Base-by-base conservation (phyloP, 2,329 filamentous ascomycete genomes). In the Kalmusia sp. region DNA sequence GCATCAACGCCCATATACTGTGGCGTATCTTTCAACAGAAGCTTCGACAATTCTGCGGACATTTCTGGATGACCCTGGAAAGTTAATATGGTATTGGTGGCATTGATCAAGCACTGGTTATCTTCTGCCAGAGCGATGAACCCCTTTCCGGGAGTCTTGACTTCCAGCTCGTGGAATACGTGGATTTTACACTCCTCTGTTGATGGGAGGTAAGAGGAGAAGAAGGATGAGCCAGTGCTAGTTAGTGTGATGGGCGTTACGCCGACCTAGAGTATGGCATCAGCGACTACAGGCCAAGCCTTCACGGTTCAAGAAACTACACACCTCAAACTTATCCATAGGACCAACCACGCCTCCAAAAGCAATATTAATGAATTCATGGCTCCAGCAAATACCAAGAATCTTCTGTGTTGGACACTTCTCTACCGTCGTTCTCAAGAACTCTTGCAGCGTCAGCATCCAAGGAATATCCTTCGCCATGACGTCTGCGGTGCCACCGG, bases 21-120 rank as follows among this genome's bases (percentile, higher is more conserved):
- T 19, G 34, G 34, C 4, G 15, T 40, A 39, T 39, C 34, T 4
- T 24, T 24, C 34, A 49, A 30, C 14, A 49, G 24, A 8, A 39
- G 34, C 22, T 21, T 49, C 34, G 46, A 49, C 34, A 49, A 40
- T 19, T 40, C 46, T 24, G 46, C 33, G n/a, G 19, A 15, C 46
- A 49, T 49, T 27, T 49, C 46, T 28, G 46, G 46, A 49, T 49
- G 46, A 19, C 46, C 46, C 21, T 49, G 46, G 22, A 49, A 49
- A 9, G 33, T 49, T 19, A 49, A 22, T 24, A 49, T 33, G 3
- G 46, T 49, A 21, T 49, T 49, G 2, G 34, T n/a, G 11, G 33
- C 24, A 12, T 49, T 49, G 25, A 49, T 22, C 34, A 40, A 30
- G 25, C 14, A 39, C 46, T 49, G 46, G 30, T 40, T 40, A 7